Evolutionary conservation across 179 eudicot genomes (phyloP), one percentile per base, ranked within the genome.

Genomic region (Camellia oleifera): DNA sequence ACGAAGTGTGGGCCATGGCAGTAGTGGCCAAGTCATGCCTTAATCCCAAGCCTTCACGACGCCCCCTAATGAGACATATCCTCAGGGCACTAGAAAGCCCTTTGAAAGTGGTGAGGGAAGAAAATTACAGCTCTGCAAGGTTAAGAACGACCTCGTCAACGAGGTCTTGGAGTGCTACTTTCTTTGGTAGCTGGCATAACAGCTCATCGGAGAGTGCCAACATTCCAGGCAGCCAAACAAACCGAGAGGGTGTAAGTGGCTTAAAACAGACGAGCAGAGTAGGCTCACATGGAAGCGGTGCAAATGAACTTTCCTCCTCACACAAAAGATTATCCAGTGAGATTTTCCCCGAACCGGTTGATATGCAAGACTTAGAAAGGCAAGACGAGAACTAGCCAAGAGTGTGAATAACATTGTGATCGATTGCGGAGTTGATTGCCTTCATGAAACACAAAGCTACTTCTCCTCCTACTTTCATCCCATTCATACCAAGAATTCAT

Each of bases 1-100:
- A 94, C 77, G 98, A 94, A 75, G 97, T 94, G 2, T 94, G 98
- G 97, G 96, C 98, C 4, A 90, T 91, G 88, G 97, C 98, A 9
- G 85, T 93, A 15, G 93, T 94, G 6, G 98, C 97, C 53, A 87
- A 90, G 61, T 90, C 97, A 14, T 94, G 98, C 80, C 97, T 94
- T 4, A 91, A 88, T 75, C 94, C 97, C 13, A 92, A 85, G 79
- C 87, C 97, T 44, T 84, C 97, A 1, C 85, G 90, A 73, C 92
- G 98, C 17, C 98, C 98, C 8, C 88, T 83, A 72, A 94, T 93
- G 97, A 90, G 97, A 74, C 88, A 92, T 75, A 83, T 94, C 70
- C 90, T 93, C 17, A 92, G 77, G 83, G 98, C 98, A 8, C 83
- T 94, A 48, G 98, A 94, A 81, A 94, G 90, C 75, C 98, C 98